These are phyloP conservation scores for Akebia trifoliata DNA, from an alignment of 164 flowering plant species.

Conservation along the genomic window DNA sequence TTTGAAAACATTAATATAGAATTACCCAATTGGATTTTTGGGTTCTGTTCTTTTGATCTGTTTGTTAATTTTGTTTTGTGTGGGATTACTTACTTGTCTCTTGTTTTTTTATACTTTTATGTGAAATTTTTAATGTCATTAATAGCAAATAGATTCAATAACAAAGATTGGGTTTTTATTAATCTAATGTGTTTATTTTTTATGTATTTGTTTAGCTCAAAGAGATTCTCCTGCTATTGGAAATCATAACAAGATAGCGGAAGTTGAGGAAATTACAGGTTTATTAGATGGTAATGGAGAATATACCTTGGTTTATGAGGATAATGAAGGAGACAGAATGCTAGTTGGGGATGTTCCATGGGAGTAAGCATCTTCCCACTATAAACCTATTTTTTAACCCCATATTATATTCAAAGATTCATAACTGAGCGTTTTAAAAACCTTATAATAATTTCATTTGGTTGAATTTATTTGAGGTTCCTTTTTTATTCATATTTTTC, in stretches of 20 bases:
- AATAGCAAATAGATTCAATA: background rate
- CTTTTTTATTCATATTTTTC: background rate
- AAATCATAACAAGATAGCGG: conserved; percentile 40
- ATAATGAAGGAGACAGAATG: conserved; percentile 93
- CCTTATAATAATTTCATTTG: too few species aligned
- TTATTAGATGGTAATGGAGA: conserved; percentile 83
- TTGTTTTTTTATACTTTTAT: background rate
- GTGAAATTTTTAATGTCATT: background rate
- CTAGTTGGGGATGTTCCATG: conserved; percentile 96
- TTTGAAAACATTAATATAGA: too few species aligned
- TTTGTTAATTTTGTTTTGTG: too few species aligned
- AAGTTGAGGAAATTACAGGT: conserved; percentile 54
- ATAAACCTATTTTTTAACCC: too few species aligned
- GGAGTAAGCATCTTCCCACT: conserved; percentile 62
- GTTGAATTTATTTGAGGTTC: too few species aligned
- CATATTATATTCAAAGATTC: too few species aligned
- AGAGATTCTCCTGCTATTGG: conserved; percentile 48
- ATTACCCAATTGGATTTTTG: too few species aligned
- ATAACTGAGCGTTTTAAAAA: too few species aligned
- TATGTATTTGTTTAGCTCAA: conserved; percentile 52
- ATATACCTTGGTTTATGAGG: conserved; percentile 89
- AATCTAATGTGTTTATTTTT: conserved; percentile 4
- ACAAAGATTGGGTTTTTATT: conserved; percentile 1
- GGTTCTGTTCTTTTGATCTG: too few species aligned
- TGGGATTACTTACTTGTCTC: too few species aligned